Evolutionary conservation across 2,329 filamentous ascomycete species (phyloP).

Genomic region (Penicillium italicum): DNA sequence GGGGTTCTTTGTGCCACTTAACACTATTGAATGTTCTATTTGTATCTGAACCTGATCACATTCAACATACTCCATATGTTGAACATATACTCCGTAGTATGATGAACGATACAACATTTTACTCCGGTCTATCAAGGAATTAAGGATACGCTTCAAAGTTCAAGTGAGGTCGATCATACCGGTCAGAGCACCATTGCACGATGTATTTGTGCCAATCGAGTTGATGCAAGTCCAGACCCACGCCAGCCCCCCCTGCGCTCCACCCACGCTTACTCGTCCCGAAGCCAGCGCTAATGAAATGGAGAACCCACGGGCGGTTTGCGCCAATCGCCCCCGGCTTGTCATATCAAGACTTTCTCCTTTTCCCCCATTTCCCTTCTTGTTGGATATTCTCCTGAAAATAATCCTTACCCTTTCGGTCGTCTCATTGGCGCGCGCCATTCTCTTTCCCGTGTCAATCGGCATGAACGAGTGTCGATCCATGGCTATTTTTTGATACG

Average conservation of each 20-base stretch:
- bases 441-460: slow-evolving; percentile 19
- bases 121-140: background rate
- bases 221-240: slow-evolving; percentile 11
- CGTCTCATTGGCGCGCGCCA: slow-evolving; percentile 17
- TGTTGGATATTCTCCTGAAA: slow-evolving; percentile 10
- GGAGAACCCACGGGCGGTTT: slow-evolving; percentile 20
- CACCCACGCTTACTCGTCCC: slow-evolving; percentile 12
- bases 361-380: slow-evolving; percentile 5
- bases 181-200: slow-evolving; percentile 13
- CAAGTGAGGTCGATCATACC: slow-evolving; percentile 20
- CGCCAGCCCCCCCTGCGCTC: slow-evolving; percentile 14
- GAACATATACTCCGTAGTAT: too few relatives aligned
- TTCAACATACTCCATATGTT: too few relatives aligned
- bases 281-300: slow-evolving; percentile 12
- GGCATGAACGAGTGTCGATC: slow-evolving; percentile 25
- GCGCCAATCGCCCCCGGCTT: slow-evolving; percentile 18
- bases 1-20: slow-evolving; percentile 8
- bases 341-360: slow-evolving; percentile 11
- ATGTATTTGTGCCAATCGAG: slow-evolving; percentile 21
- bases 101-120: background rate
- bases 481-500: slow-evolving; percentile 26
- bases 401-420: slow-evolving; percentile 24
- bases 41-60: background rate
- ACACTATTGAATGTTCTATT: slow-evolving; percentile 19
- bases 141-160: slow-evolving; percentile 4